Evolutionary conservation across 176 grass and related monocot genomes (phyloP).

Genomic region (Oryza meridionalis): DNA sequence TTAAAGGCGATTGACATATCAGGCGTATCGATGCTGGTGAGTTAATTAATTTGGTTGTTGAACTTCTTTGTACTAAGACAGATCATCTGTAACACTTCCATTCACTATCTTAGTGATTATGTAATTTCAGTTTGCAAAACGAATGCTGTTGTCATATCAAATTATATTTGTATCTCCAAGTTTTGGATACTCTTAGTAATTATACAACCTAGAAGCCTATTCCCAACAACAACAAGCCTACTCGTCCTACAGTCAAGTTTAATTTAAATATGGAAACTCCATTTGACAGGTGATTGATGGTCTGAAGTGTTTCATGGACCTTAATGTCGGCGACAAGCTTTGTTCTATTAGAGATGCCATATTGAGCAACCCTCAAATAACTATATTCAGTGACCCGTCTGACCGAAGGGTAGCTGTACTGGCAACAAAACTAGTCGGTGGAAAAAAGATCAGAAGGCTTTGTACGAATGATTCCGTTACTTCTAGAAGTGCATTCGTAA

Average conservation of each 20-base stretch:
- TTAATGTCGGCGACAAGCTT: constrained; percentile 44
- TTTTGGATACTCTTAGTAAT: not conserved
- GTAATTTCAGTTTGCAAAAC: not conserved
- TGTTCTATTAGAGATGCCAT: constrained; percentile 61
- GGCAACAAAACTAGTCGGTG: constrained; percentile 51
- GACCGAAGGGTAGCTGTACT: constrained; percentile 38
- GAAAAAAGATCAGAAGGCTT: constrained; percentile 63
- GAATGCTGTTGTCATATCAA: not conserved
- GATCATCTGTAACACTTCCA: not conserved
- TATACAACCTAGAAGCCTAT: not conserved
- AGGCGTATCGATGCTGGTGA: constrained; percentile 78
- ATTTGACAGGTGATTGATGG: constrained; percentile 77
- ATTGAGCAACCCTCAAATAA: constrained; percentile 57
- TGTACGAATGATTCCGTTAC: constrained; percentile 47
- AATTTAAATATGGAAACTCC: constrained; percentile 8
- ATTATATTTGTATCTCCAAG: not conserved
- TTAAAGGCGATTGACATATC: constrained; percentile 79
- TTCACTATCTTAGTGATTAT: constrained; percentile 6
- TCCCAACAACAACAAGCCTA: constrained; percentile 1
- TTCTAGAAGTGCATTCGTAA: constrained; percentile 63
- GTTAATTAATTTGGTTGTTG: constrained; percentile 33
- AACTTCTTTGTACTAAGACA: not conserved
- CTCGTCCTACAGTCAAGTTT: not conserved
- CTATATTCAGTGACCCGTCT: constrained; percentile 55
- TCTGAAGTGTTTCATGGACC: constrained; percentile 53